Conservation (phyloP, 2,329 filamentous ascomycete species). For the Arthrobotrys musiformis region DNA sequence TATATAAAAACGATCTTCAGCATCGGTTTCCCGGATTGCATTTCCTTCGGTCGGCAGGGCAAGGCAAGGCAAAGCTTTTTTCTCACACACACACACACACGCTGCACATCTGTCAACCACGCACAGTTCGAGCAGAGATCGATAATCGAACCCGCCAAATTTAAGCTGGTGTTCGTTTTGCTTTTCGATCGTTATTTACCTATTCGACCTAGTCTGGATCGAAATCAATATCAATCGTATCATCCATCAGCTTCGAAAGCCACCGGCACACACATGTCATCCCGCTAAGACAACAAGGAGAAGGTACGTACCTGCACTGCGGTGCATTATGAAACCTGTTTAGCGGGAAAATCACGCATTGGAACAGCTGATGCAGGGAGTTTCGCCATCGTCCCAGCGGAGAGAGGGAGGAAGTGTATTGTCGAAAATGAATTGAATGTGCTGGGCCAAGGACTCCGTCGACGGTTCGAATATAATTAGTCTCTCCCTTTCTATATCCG, state of each 20-base stretch:
- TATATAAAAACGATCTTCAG: constrained; percentile 29
- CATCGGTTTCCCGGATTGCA: constrained; percentile 46
- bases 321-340: constrained; percentile 55
- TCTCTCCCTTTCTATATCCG: not conserved
- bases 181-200: not conserved
- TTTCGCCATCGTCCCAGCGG: constrained; percentile 38
- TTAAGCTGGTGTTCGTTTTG: too few species aligned
- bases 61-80: constrained; percentile 15
- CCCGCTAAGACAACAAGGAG: constrained; percentile 55
- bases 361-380: constrained; percentile 55
- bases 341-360: constrained; percentile 57
- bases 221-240: not conserved
- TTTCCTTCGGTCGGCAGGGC: constrained; percentile 55
- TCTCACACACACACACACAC: too few species aligned
- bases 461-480: not conserved
- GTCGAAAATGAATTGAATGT: not conserved
- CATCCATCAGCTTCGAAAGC: constrained; percentile 13
- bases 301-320: constrained; percentile 53
- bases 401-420: not conserved
- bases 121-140: too few species aligned
- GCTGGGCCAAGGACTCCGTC: not conserved
- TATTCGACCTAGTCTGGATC: not conserved
- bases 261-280: constrained; percentile 50
- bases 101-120: too few species aligned
- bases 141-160: too few species aligned